Base-by-base conservation (phyloP, 2,329 filamentous ascomycete species). In the Phyllachora maydis region DNA sequence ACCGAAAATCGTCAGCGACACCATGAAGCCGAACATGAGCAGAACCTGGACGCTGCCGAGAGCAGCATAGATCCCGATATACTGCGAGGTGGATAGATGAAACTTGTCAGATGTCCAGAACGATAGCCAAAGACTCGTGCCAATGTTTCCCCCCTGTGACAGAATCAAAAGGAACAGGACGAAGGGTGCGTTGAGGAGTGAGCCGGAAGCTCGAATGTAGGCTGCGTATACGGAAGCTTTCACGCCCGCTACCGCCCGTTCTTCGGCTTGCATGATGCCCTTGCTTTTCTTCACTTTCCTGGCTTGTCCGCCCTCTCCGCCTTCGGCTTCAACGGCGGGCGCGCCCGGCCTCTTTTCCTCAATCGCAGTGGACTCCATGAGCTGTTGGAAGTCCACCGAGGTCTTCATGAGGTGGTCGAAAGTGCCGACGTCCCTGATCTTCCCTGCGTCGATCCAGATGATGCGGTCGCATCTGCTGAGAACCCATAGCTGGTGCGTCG, bases 401-500 rank as follows among this genome's bases (percentile, higher is more conserved):
- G 73, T 59, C 6, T 56, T 56, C 72, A 92, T 91, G 11, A 95
- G 59, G 28, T 90, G 83, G 16, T 78, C 68, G 37, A 85, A 95
- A 0, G 83, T 93, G 34, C 88, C 83, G 18, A 93, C 56, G 4
- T 82, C 79, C 43, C 77, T 67, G 26, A 95, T 76, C 25, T 60
- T 67, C 21, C 88, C 88, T 10, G 71, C 68, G 26, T 93, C 77
- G 66, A 98, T 83, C 68, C 82, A 83, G 23, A 95, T 69, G 32
- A 95, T 85, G 16, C 85, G 65, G 42, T 95, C 85, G 37, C 82
- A 93, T 16, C 82, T 72, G 40, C 65, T 82, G 5, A 95, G 62
- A 5, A 95, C 83, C 56, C 90, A 88, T 9, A 95, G 65, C 44
- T 95, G 85, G 46, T 98, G 88, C 0, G 88, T 98, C 1, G 85